Evolutionary conservation across 345 rosid species (phyloP).

Genomic region (Draba incana): DNA sequence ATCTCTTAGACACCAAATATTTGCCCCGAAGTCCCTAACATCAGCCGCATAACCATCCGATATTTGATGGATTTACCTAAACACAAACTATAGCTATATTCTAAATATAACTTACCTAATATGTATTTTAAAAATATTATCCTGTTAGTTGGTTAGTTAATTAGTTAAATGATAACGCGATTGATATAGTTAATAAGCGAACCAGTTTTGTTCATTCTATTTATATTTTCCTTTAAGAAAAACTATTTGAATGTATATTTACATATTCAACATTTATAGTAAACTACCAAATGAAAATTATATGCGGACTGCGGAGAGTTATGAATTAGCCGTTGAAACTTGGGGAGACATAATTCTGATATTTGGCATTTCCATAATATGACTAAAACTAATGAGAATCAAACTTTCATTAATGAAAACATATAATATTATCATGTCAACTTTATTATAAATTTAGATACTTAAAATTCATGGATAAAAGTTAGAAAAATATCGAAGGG

Average conservation of each 20-base stretch:
- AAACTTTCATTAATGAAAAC: not conserved
- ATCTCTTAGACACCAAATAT: constrained; percentile 36
- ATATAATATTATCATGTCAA: not conserved
- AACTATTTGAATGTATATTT: not conserved
- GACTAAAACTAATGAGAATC: not conserved
- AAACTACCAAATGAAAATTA: not conserved
- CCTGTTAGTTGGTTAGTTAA: constrained; percentile 44
- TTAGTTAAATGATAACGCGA: constrained; percentile 35
- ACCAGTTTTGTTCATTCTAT: not conserved
- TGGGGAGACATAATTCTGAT: not conserved
- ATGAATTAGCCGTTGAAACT: constrained; percentile 4
- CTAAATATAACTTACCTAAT: constrained; percentile 37
- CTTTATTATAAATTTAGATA: not conserved
- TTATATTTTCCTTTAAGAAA: not conserved
- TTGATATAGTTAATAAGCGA: constrained; percentile 14
- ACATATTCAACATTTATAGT: not conserved
- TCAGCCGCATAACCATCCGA: constrained; percentile 59
- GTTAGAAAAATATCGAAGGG: not conserved
- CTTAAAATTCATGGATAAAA: not conserved
- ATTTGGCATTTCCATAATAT: not conserved
- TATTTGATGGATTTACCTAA: constrained; percentile 47
- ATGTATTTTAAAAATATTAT: constrained; percentile 38
- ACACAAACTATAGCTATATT: constrained; percentile 36
- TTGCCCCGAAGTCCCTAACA: constrained; percentile 51
- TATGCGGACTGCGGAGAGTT: not conserved